Base-by-base conservation (phyloP, 257 asterid species). In the Ilex asprella region DNA sequence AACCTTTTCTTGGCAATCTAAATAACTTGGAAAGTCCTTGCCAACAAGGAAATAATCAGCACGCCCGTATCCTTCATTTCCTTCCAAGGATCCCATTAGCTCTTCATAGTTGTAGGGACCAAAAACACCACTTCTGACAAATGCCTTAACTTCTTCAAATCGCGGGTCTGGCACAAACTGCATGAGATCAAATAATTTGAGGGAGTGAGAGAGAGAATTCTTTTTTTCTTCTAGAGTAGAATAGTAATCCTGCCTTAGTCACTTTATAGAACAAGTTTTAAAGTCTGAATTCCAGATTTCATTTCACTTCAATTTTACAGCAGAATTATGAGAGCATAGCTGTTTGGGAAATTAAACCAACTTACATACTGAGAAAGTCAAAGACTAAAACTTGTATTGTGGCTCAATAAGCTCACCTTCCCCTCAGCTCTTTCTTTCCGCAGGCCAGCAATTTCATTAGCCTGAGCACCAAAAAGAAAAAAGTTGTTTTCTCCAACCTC, bases 31-130 rank as follows among this genome's bases (percentile, higher is more conserved):
- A 57, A 84, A 84, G 76, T 84, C 91, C 67, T 84, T 81, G 27
- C 86, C 88, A 0, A 84, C 87, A n/a, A 84, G 87, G 81, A 84
- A 84, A 61, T 81, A 84, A 63, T 84, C 88, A 32, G 86, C 91
- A 14, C 86, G 78, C 2, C 91, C 91, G 59, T 76, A 84, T 32
- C 87, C 91, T 70, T 79, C 81, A 60, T 81, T 84, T 65, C 91
- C 91, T 73, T 84, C 87, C 82, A 84, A 59, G n/a, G 86, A 84
- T 15, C 87, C 87, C 74, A 84, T 84, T 35, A 84, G 76, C 31
- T 77, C 79, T 1, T 71, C 69, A 39, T 81, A 84, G 77, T 62
- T 76, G 68, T 75, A 66, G 39, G 78, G 60, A 11, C 87, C 84
- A 56, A 84, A 79, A 29, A 70, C 82, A 2, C 85, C 86, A 21